Base-by-base conservation (phyloP, 1,284 basidiomycete genomes). In the Pseudozyma tsukubaensis region DNA sequence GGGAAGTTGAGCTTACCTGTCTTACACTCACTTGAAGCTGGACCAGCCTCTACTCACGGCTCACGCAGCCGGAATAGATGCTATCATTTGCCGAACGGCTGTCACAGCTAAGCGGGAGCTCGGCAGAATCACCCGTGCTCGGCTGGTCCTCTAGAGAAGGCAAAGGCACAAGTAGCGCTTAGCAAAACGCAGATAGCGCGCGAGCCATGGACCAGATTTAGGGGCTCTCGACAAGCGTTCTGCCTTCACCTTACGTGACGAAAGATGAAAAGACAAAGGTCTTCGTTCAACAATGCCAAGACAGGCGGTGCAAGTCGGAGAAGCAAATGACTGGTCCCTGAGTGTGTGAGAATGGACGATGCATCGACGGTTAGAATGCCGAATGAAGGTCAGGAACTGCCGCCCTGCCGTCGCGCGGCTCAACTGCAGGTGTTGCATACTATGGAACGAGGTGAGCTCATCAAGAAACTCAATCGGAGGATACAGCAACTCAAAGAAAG, bases 221-320 rank as follows among this genome's bases (percentile, higher is more conserved):
- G 51, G 58, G 58, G 58, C 50, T n/a, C 16, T 14, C 12, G 24
- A 7, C 18, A 21, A 16, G 24, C 24, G 24, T 29, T 29, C 24
- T 29, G 24, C 24, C 24, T 29, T 29, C 18, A 18, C n/a, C 3
- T n/a, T 13, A 49, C 43, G 59, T 44, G 40, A 59, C 47, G 59
- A 12, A 45, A 42, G 29, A 45, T 44, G 50, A 34, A 36, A 42
- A 29, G 24, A 29, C 39, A 34, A 61, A 40, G 50, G 35, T 52
- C 45, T 53, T 52, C 45, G 39, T 12, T 50, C 52, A 57, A 57
- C 10, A 18, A 42, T 63, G 67, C 67, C 67, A 70, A 70, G 67
- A 43, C 40, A 37, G 44, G 57, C 39, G 9, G 49, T 59, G 44
- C 19, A 47, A n/a, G 59, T 63, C 59, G 59, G 66, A 63, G 51